These are phyloP conservation scores for Dactylorhiza incarnata DNA, from an alignment of 106 monocot species.

Conservation along the genomic window DNA sequence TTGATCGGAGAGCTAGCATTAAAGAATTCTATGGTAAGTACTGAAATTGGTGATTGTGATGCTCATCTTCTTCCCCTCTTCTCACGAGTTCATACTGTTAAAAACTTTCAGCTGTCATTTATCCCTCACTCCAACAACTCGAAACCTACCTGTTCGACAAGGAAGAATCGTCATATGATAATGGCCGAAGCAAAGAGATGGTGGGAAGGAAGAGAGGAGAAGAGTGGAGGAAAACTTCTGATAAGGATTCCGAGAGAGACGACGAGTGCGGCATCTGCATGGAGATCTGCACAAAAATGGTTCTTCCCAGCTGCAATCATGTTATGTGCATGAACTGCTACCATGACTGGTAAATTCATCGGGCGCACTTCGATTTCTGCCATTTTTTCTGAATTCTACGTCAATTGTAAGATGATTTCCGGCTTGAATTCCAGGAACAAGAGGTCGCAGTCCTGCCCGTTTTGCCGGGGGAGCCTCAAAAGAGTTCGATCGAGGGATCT, in stretches of 20 bases:
- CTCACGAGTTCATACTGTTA: not conserved
- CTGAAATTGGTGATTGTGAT: not conserved
- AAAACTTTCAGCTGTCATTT: constrained; percentile 56
- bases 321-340: constrained; percentile 97
- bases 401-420: not conserved
- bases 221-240: constrained; percentile 34
- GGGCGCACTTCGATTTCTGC: not conserved
- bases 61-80: not conserved
- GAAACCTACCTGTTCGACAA: constrained; percentile 41
- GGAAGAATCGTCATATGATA: constrained; percentile 23
- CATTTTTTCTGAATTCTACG: not conserved
- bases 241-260: constrained; percentile 54
- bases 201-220: constrained; percentile 32
- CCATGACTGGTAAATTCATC: constrained; percentile 61
- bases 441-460: constrained; percentile 81
- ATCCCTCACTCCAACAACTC: constrained; percentile 74
- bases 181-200: constrained; percentile 22
- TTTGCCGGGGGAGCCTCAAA: constrained; percentile 84
- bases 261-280: constrained; percentile 81
- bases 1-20: constrained; percentile 71
- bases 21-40: constrained; percentile 68
- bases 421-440: constrained; percentile 48
- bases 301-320: constrained; percentile 87
- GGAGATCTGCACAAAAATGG: constrained; percentile 87
- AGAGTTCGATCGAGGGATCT: constrained; percentile 78